A percentile compares a stretch with the other conserved stretches of the same genome.
Evolutionary conservation across 2,329 filamentous ascomycete genomes (phyloP).

Genomic region (Beauveria sp.): DNA sequence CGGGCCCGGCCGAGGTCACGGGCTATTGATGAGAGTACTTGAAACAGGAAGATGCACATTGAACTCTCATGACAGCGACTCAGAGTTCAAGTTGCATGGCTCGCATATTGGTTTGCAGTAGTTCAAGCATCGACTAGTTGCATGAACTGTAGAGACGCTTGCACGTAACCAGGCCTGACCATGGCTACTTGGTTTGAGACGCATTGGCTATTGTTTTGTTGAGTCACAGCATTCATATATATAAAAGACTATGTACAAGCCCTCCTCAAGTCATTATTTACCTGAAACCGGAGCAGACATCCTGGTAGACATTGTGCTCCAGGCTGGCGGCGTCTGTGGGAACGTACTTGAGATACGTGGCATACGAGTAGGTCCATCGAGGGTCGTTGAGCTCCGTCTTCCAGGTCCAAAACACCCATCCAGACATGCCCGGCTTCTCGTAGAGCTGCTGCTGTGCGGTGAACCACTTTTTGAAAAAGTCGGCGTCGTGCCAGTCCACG

Average conservation of each 20-base stretch:
- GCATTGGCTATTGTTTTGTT: no score
- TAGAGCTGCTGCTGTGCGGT: constrained; percentile 48
- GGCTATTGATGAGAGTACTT: no score
- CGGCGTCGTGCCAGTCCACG: constrained; percentile 33
- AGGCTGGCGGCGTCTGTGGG: constrained; percentile 18
- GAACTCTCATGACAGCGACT: no score
- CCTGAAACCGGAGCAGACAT: constrained; percentile 16
- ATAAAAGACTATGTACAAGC: background rate
- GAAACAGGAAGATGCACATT: no score
- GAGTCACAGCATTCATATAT: background rate
- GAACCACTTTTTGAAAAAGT: constrained; percentile 50
- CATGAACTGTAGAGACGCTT: no score
- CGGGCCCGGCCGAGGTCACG: no score
- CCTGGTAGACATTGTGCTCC: constrained; percentile 20
- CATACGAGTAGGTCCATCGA: constrained; percentile 23
- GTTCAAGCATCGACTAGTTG: no score
- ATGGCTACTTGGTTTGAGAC: no score
- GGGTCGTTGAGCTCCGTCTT: constrained; percentile 33
- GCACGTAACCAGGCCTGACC: no score
- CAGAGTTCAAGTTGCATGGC: no score
- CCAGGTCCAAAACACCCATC: constrained; percentile 55
- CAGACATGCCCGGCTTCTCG: constrained; percentile 37
- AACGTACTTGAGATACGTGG: constrained; percentile 16
- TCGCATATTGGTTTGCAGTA: no score
- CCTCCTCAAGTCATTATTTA: background rate